Evolutionary conservation across 257 asterid species (phyloP).

Genomic region (Solanum piurae): DNA sequence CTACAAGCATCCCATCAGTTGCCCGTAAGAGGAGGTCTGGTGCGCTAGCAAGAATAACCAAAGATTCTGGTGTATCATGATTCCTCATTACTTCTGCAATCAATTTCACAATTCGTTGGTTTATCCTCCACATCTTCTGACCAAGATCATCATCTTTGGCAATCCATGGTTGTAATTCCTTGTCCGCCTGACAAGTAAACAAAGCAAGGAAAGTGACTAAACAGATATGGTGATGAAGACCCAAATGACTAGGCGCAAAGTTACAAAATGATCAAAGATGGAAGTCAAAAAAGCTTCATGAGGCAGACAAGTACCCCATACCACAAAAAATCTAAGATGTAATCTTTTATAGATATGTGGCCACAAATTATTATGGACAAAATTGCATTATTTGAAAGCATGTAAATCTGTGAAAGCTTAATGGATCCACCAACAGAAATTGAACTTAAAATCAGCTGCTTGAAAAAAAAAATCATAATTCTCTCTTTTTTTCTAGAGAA

Average conservation of each 20-base stretch:
- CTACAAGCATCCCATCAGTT: constrained; percentile 97
- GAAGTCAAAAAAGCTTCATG: not conserved
- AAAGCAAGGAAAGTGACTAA: constrained; percentile 31
- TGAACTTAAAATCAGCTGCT: not conserved
- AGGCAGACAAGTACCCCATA: not conserved
- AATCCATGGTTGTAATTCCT: constrained; percentile 94
- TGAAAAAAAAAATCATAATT: not conserved
- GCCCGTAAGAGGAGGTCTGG: constrained; percentile 96
- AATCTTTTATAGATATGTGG: not conserved
- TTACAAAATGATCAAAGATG: not conserved
- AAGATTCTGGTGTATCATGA: constrained; percentile 78
- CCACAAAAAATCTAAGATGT: not conserved
- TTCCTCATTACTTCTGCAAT: constrained; percentile 89
- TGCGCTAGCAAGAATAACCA: constrained; percentile 78
- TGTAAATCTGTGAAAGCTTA: not conserved
- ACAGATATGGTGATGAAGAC: constrained; percentile 5
- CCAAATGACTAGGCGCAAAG: not conserved
- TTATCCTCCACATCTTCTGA: constrained; percentile 88
- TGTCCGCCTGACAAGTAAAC: constrained; percentile 76
- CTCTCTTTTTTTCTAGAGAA: not conserved
- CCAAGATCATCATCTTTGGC: constrained; percentile 90
- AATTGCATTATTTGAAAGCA: not conserved
- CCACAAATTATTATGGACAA: not conserved
- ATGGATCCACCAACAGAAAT: not conserved
- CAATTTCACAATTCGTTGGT: constrained; percentile 88